These are phyloP conservation scores for Hyaloscypha finlandica DNA, from an alignment of 495 filamentous ascomycete species.

Conservation along the genomic window DNA sequence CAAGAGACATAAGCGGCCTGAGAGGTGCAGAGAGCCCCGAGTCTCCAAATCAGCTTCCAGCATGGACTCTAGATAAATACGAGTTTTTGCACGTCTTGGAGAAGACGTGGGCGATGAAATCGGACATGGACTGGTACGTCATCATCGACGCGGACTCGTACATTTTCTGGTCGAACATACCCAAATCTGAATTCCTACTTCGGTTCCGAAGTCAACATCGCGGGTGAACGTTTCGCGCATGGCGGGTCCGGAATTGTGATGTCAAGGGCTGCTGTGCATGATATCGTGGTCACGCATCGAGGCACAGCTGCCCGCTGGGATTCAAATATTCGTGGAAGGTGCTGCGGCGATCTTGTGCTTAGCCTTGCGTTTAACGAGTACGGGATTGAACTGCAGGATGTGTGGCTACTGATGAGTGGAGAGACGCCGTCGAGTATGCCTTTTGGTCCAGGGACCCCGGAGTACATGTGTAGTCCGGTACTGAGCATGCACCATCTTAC, in stretches of 20 bases:
- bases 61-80: conserved; percentile 51
- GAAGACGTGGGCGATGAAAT: conserved; percentile 44
- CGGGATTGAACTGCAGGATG: conserved; percentile 44
- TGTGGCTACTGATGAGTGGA: conserved; percentile 58
- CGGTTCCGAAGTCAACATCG: conserved; percentile 38
- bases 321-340: conserved; percentile 40
- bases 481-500: conserved; percentile 56
- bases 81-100: conserved; percentile 49
- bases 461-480: conserved; percentile 57
- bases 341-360: conserved; percentile 57
- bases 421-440: conserved; percentile 45
- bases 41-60: not conserved
- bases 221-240: conserved; percentile 50
- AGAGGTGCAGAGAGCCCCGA: not conserved
- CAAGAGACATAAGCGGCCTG: not conserved
- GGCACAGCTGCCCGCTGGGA: not conserved
- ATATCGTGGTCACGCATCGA: conserved; percentile 27
- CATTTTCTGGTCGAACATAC: conserved; percentile 61
- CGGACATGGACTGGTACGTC: conserved; percentile 63
- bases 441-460: conserved; percentile 43
- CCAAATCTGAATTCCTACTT: conserved; percentile 37
- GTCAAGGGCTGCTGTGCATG: conserved; percentile 50
- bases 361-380: conserved; percentile 47
- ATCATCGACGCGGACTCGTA: conserved; percentile 73
- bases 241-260: conserved; percentile 56